Evolutionary conservation across 768 basidiomycete genomes (phyloP), one percentile per base, ranked within the genome.

Genomic region (Lyophyllum shimeji): DNA sequence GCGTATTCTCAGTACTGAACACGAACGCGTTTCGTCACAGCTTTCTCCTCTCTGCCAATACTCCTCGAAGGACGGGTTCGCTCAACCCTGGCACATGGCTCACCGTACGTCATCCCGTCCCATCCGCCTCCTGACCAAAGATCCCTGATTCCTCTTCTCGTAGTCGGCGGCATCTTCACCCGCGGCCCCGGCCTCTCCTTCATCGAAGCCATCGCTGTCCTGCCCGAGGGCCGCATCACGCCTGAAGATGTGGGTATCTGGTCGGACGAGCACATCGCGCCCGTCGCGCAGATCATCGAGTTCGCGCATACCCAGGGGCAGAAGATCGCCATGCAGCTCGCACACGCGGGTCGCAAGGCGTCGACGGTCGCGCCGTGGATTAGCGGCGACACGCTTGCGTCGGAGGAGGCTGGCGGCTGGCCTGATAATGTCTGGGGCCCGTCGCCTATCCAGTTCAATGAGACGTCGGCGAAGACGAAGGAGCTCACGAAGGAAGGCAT

Each of bases 311-410:
- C 83, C 0, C 85, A 87, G 60, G 80, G 76, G 46, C 83, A 87
- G 64, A 84, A 85, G 47, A 80, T 91, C 20, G 90, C 75, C 8
- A 85, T 91, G 52, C 91, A 93, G 60, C 78, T 92, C 17, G 85
- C 80, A 0, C 90, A 93, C 59, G 86, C 88, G 0, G 90, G 90
- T 0, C 76, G 89, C n/a, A 92, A 91, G 67, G 87, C 82, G 0
- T 84, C 83, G 8, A 84, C 78, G 0, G 67, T 81, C 17, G 79
- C 83, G 0, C 86, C 87, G 0, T 91, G 87, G 86, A 64, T 87
- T 29, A 52, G 70, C 27, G 57, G 63, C n/a, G 69, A 69, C 17
- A 37, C 67, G 11, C 50, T 62, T 12, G 80, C 80, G 5, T 60
- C 67, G 0, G 69, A 69, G 42, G 69, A 69, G 11, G 64, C 65